Percentiles rank a stretch among this genome's conserved stretches.
Conservation (phyloP, 192 early-diverging fungal species). For the Haplosporangium gracile region DNA sequence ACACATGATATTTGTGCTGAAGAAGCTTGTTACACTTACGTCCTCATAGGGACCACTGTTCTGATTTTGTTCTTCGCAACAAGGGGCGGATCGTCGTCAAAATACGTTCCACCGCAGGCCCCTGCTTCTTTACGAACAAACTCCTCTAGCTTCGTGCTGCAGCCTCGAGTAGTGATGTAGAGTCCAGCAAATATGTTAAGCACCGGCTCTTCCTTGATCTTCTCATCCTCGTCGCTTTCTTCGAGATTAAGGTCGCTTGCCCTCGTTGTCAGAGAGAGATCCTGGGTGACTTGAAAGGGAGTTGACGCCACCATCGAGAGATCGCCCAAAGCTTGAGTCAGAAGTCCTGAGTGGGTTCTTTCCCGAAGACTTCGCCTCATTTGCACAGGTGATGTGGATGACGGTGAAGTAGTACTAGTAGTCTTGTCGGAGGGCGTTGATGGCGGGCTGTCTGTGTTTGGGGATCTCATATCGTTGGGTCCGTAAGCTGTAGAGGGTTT, state of each 20-base stretch:
- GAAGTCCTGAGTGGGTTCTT: conserved; percentile 32
- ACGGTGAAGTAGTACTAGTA: not conserved
- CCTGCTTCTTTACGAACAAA: conserved; percentile 17
- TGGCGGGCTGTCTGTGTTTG: not conserved
- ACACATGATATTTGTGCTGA: too few relatives aligned
- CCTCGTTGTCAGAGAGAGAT: not conserved
- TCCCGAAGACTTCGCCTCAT: not conserved
- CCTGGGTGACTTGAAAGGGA: not conserved
- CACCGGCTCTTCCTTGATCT: conserved; percentile 3
- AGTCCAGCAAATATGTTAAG: conserved; percentile 37
- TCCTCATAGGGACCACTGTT: conserved; percentile 34
- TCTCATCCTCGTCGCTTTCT: conserved; percentile 9
- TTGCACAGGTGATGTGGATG: conserved; percentile 10
- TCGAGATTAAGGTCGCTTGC: not conserved
- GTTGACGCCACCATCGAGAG: conserved; percentile 21
- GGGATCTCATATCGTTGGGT: not conserved
- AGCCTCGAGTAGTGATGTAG: conserved; percentile 31
- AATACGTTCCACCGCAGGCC: conserved; percentile 25
- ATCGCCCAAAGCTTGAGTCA: conserved; percentile 34
- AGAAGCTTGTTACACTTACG: conserved; percentile 15
- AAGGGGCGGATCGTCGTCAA: conserved; percentile 9
- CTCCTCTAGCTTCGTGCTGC: not conserved
- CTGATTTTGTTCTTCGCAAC: conserved; percentile 12
- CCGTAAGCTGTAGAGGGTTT: not conserved
- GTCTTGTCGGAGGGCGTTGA: not conserved